Conservation (phyloP, 345 rosid genomes). For the Populus tremula region DNA sequence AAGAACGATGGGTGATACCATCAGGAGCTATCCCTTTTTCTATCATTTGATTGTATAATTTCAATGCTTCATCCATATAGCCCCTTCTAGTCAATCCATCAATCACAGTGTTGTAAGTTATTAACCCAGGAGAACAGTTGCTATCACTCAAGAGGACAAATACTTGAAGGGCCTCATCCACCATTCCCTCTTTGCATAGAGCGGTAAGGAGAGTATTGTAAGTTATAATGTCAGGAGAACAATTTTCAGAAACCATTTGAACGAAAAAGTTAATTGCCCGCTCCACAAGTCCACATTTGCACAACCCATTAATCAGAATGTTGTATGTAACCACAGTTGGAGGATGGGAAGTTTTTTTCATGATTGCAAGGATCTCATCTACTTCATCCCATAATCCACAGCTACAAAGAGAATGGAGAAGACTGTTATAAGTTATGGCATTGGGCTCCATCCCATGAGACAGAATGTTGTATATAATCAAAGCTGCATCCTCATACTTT, state of each 20-base stretch:
- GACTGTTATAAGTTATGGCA: conserved; percentile 65
- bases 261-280: conserved; percentile 62
- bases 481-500: conserved; percentile 51
- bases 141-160: conserved; percentile 41
- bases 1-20: conserved; percentile 63
- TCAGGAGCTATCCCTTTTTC: conserved; percentile 59
- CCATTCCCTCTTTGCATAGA: conserved; percentile 66
- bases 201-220: conserved; percentile 69
- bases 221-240: conserved; percentile 69
- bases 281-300: conserved; percentile 59
- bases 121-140: conserved; percentile 57
- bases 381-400: conserved; percentile 70
- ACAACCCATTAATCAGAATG: conserved; percentile 72
- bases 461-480: conserved; percentile 47
- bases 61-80: conserved; percentile 49
- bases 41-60: conserved; percentile 50
- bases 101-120: conserved; percentile 68
- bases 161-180: conserved; percentile 58
- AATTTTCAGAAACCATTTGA: conserved; percentile 53
- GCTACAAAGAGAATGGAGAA: conserved; percentile 64
- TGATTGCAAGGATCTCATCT: conserved; percentile 58
- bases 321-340: conserved; percentile 78
- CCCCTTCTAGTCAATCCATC: conserved; percentile 64
- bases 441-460: conserved; percentile 66
- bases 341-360: conserved; percentile 46